Conservation (phyloP, 176 grass and related monocot species). For the Pontederia paniculata region DNA sequence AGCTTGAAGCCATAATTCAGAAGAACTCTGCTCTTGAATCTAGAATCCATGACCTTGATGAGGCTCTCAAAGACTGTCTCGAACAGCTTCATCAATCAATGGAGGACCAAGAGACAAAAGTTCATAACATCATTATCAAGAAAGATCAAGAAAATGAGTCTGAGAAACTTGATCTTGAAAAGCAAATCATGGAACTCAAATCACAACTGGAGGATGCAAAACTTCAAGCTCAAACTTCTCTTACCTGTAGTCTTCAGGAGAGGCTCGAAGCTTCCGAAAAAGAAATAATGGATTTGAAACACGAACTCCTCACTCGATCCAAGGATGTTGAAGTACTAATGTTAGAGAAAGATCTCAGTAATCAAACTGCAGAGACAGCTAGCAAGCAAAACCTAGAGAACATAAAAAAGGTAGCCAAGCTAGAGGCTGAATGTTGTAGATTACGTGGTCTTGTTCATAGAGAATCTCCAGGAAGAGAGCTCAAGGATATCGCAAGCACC, state of each 20-base stretch:
- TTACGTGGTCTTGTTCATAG: conserved; percentile 37
- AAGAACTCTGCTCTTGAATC: conserved; percentile 59
- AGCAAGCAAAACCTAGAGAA: conserved; percentile 87
- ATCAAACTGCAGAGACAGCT: conserved; percentile 82
- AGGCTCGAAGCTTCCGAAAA: conserved; percentile 46
- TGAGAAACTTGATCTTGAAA: conserved; percentile 41
- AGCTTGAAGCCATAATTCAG: conserved; percentile 56
- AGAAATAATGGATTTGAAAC: conserved; percentile 59
- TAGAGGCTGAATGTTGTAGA: conserved; percentile 74
- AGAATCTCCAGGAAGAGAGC: conserved; percentile 30
- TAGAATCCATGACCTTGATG: conserved; percentile 64
- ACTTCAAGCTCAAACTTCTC: conserved; percentile 22
- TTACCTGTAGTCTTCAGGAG: conserved; percentile 32
- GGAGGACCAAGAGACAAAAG: conserved; percentile 74
- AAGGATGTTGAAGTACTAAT: conserved; percentile 50
- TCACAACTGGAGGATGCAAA: conserved; percentile 38
- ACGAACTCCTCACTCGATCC: conserved; percentile 26
- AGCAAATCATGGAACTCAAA: conserved; percentile 37
- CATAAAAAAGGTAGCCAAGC: conserved; percentile 64
- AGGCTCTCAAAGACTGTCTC: conserved; percentile 91
- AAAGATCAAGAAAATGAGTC: conserved; percentile 41
- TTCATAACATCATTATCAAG: conserved; percentile 32
- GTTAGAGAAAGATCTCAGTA: conserved; percentile 75
- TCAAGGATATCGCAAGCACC: conserved; percentile 24
- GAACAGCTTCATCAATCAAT: conserved; percentile 75